Base-by-base conservation (phyloP, 1,139 yeast species). In the Saccharomyces pastorianus region DNA sequence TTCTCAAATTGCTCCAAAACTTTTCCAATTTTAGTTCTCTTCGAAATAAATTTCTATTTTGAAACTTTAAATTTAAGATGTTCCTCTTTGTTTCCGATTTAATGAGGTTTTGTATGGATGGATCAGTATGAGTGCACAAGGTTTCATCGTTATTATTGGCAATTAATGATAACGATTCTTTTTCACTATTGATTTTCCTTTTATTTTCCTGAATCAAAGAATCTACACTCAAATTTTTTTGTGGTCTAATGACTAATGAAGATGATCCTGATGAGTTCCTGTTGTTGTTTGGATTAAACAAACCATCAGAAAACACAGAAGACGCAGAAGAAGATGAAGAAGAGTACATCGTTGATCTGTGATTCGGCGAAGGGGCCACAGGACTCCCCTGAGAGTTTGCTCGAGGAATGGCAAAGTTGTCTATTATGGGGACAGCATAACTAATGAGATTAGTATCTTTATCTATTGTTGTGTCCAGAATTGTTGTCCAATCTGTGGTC, bases 141-240 rank as follows among this genome's bases (percentile, higher is more conserved):
- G 26, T 38, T 9, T 49, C 51, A 23, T 17, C 28, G 5, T 46
- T 46, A 32, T 46, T 38, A 31, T 27, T 41, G 20, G 49, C 13
- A 38, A 50, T 38, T 13, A 51, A 32, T 17, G 46, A 38, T 31
- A 51, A 46, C 34, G 49, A 46, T 13, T 46, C 53, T n/a, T 32
- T 29, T 28, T 44, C 44, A 14, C 44, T 34, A 6, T 28, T 23
- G 31, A 51, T 51, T 34, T 34, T 41, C 47, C 34, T 32, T n/a
- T 51, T 51, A n/a, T 51, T 51, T 44, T 51, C 53, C 49, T 47
- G 50, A 6, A 51, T 51, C 49, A 51, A 38, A 9, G 53, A 51
- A 34, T 51, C 53, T 13, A 46, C 49, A 27, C 53, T 46, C 20
- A 46, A 13, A 27, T 51, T 51, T 14, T 49, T 29, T 31, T 46